Percentiles rank a stretch among this genome's conserved stretches.
Conservation (phyloP, 75 land plant genomes). For the Pinus tabuliformis region DNA sequence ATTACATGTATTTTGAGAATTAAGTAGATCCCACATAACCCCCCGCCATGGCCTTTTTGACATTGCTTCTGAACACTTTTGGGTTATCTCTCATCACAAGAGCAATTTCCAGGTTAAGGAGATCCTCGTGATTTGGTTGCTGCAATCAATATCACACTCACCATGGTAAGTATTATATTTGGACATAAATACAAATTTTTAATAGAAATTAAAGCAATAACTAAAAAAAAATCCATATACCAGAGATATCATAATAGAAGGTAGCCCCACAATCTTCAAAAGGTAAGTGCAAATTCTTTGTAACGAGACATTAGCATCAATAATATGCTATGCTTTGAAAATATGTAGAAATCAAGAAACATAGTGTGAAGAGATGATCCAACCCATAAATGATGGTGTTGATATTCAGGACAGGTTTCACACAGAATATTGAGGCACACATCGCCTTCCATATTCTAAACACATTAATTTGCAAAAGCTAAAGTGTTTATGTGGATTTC, state of each 20-base stretch:
- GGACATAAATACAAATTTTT: background rate
- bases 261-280: background rate
- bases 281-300: no score
- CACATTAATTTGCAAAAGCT: no score
- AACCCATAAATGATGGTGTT: no score
- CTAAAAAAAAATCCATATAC: background rate
- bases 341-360: no score
- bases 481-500: no score
- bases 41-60: slow-evolving; percentile 41
- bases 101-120: slow-evolving; percentile 49
- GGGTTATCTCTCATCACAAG: slow-evolving; percentile 38
- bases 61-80: slow-evolving; percentile 33
- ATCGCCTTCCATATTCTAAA: no score
- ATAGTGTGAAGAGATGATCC: no score
- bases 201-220: background rate
- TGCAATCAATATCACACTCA: slow-evolving; percentile 9
- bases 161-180: background rate
- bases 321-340: no score
- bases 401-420: no score
- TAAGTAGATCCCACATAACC: slow-evolving; percentile 14
- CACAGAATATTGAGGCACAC: no score
- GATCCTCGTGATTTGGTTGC: slow-evolving; percentile 55
- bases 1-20: no score
- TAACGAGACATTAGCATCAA: no score
- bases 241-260: background rate